Base-by-base conservation (phyloP, 1,284 basidiomycete species). In the Austroboletus rostrupii region DNA sequence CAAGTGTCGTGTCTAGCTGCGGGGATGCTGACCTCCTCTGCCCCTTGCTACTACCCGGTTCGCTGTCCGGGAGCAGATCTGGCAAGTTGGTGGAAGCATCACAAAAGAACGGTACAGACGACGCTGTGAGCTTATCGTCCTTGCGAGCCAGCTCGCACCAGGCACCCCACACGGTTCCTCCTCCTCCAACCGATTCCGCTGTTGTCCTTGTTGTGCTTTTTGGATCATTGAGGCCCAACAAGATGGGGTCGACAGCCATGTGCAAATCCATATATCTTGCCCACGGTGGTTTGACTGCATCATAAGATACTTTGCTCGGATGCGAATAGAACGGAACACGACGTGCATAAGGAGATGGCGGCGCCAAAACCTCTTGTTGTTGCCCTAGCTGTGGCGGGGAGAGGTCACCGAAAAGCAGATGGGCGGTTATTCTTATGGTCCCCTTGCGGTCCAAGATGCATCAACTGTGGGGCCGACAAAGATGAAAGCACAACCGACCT, bases 391-490 rank as follows among this genome's bases (percentile, higher is more conserved):
- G 55, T 9, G 62, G 55, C 5, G 73, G 69, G 13, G 63, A 65
- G 26, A 82, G 76, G 42, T 70, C 60, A 8, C 79, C 79, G 53
- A 83, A 85, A 32, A 85, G 74, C 32, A 77, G 65, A 57, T 83
- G 81, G 0, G 76, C 66, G 1, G 72, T 74, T 35, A 83, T 70
- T 45, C 69, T 76, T 8, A 67, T 67, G n/a, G 67, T 54, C 20
- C 63, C 72, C 82, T 84, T 53, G 26, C 45, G 7, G 31, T 19
- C 44, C 23, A n/a, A 49, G 41, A 13, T 35, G 39, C 1, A 36
- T 61, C 35, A 53, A 37, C n/a, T n/a, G 19, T 26, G 26, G 29
- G 33, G n/a, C n/a, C 36, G 44, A 41, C 39, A 29, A 40, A 31
- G 23, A 37, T n/a, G 19, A 41, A 20, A 41, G 21, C 32, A 26